Conservation (phyloP, 148 eudicot species). For the Polygonum aviculare region DNA sequence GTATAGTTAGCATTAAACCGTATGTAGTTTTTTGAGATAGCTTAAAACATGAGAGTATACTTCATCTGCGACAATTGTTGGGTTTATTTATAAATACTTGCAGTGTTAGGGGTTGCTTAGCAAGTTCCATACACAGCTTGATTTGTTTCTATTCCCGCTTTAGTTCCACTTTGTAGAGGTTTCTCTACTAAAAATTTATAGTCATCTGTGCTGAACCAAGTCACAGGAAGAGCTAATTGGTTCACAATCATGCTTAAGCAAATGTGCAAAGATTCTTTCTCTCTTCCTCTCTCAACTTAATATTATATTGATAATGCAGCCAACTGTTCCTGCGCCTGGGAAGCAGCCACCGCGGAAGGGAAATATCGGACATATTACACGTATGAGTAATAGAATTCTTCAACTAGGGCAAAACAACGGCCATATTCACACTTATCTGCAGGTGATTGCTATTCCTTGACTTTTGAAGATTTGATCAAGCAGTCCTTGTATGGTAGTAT, state of each 20-base stretch:
- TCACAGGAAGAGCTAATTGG: background rate
- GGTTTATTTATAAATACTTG: background rate
- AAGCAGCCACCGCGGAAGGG: slow-evolving; percentile 64
- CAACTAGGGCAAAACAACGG: slow-evolving; percentile 52
- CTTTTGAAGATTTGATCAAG: background rate
- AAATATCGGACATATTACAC: slow-evolving; percentile 78
- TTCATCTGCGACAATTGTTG: background rate
- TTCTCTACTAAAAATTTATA: background rate
- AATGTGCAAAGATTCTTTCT: background rate
- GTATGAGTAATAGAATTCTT: slow-evolving; percentile 77
- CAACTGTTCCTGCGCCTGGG: slow-evolving; percentile 64
- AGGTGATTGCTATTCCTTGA: slow-evolving; percentile 34
- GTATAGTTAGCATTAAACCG: background rate
- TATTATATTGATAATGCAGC: slow-evolving; percentile 39
- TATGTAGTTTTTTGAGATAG: background rate
- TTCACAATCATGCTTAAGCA: too few relatives aligned
- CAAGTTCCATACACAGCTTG: background rate
- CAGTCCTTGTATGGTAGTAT: background rate
- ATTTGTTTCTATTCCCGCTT: background rate
- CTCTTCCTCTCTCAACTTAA: background rate
- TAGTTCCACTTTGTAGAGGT: too few relatives aligned
- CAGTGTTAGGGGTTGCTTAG: background rate
- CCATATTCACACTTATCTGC: slow-evolving; percentile 51
- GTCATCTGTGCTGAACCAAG: background rate
- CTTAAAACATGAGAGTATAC: background rate